These are phyloP conservation scores for Solanum paucissectum DNA, from an alignment of 257 asterid genomes.

Conservation along the genomic window DNA sequence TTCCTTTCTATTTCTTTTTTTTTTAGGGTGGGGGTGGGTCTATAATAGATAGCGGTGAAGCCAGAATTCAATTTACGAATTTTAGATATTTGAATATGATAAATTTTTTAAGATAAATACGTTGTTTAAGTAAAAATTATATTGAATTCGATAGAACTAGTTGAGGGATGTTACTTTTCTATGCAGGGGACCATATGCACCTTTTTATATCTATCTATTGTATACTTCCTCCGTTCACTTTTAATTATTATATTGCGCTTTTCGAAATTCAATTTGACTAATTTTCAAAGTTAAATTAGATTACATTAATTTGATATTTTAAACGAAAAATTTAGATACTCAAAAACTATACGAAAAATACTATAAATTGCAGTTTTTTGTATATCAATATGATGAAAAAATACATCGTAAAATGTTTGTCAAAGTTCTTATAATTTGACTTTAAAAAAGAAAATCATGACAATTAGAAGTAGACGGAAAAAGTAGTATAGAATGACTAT, in stretches of 20 bases:
- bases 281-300: background rate
- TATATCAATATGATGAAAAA: too few species aligned
- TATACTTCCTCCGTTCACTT: background rate
- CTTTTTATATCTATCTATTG: slow-evolving; percentile 2
- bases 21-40: background rate
- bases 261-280: too few species aligned
- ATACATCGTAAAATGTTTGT: background rate
- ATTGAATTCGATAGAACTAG: background rate
- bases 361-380: too few species aligned
- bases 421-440: too few species aligned
- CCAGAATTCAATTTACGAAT: background rate
- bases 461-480: fast-evolving
- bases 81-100: background rate
- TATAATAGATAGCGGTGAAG: background rate
- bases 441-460: too few species aligned
- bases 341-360: too few species aligned
- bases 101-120: background rate
- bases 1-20: background rate
- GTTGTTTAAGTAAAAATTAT: background rate
- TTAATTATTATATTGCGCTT: too few species aligned
- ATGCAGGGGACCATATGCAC: slow-evolving; percentile 36
- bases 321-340: too few species aligned
- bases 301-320: too few species aligned
- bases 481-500: background rate
- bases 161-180: slow-evolving; percentile 2